Base-by-base conservation (phyloP, 306 rosid genomes). In the Vicia faba region DNA sequence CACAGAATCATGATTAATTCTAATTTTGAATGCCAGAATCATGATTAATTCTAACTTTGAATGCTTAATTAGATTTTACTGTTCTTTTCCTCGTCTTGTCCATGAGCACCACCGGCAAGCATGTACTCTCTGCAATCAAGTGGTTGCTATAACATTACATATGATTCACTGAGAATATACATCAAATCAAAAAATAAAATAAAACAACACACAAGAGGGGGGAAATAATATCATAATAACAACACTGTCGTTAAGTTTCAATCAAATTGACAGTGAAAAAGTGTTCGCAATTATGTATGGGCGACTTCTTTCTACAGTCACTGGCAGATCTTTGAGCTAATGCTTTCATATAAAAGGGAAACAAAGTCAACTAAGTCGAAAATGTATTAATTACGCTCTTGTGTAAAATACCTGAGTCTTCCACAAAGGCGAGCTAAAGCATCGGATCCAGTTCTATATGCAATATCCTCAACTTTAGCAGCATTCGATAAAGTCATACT, bases 381-480 rank as follows among this genome's bases (percentile, higher is more conserved):
- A 29, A 29, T 29, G 7, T 29, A 49, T 49, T 2, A 59, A 43
- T 54, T 26, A 36, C 4, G 23, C 9, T 43, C 5, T 49, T 29
- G 33, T 9, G 31, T 28, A n/a, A 49, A 75, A 68, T 81, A 92
- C 96, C 96, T 92, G 79, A 92, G 77, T 82, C 93, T 85, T 72
- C 72, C 84, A 71, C 98, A 92, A 43, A 92, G 93, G 58, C 98
- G 93, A 44, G 91, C 98, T 54, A 92, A 73, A 76, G 95, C 91
- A 75, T 92, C 96, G 9, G 98, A 86, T 46, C 96, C 96, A 15
- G 93, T 92, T 83, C 93, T 81, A 46, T 72, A 84, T 2, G 98
- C 98, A 71, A 89, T 64, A 78, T 87, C 98, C 81, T 83, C 96
- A 15, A 92, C 79, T 60, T 45, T 49, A 39, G 88, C 79, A 67